A percentile compares a stretch with the other conserved stretches of the same genome.
These are phyloP conservation scores for Colletotrichum cuscutae DNA, from an alignment of 2,329 filamentous ascomycete species.

Conservation along the genomic window DNA sequence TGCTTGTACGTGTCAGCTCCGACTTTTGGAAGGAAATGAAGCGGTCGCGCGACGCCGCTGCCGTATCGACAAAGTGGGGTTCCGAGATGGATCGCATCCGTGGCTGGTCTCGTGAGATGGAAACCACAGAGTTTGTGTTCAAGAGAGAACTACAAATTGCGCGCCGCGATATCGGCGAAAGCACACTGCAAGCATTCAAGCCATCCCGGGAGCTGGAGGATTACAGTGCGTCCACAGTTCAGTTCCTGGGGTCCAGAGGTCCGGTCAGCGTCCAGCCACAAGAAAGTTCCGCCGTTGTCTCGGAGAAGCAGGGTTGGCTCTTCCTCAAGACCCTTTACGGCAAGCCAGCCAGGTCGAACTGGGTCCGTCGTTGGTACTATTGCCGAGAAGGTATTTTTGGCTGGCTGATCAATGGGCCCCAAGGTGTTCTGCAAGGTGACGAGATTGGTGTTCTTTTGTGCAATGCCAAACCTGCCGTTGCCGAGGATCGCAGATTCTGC, in stretches of 20 bases:
- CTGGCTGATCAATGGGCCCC: slow-evolving; percentile 85
- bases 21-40: slow-evolving; percentile 93
- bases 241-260: slow-evolving; percentile 79
- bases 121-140: slow-evolving; percentile 85
- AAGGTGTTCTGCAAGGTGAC: slow-evolving; percentile 94
- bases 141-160: slow-evolving; percentile 83
- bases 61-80: slow-evolving; percentile 73
- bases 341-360: slow-evolving; percentile 89
- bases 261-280: slow-evolving; percentile 71
- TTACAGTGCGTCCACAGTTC: slow-evolving; percentile 89
- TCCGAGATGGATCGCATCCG: slow-evolving; percentile 90
- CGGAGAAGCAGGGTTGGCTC: slow-evolving; percentile 95
- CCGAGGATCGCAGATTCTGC: slow-evolving; percentile 94
- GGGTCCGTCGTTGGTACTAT: slow-evolving; percentile 95
- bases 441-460: slow-evolving; percentile 95
- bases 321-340: slow-evolving; percentile 84
- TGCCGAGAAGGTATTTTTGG: slow-evolving; percentile 96
- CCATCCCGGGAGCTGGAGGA: slow-evolving; percentile 94
- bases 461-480: slow-evolving; percentile 88
- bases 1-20: slow-evolving; percentile 84
- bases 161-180: slow-evolving; percentile 84
- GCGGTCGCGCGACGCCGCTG: slow-evolving; percentile 72
- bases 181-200: slow-evolving; percentile 74
- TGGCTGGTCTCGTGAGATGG: slow-evolving; percentile 96
- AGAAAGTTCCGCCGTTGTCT: slow-evolving; percentile 59